phyloP scores from a whole-genome alignment of 2,329 filamentous ascomycete genomes.

The Epichloe gansuensis region DNA sequence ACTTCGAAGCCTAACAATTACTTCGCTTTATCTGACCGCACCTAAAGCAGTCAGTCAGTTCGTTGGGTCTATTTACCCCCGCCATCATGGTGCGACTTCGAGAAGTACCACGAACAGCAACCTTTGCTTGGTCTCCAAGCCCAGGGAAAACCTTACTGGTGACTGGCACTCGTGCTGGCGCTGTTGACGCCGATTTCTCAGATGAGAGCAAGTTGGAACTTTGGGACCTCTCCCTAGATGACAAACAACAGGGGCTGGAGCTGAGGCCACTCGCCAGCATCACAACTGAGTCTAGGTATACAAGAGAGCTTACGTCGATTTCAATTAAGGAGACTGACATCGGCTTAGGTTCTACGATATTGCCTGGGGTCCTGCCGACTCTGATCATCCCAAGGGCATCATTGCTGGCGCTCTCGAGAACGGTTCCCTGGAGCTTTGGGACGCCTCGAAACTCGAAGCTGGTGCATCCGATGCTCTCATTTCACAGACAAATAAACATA shows the following conservation, averaged over 20 bases:
- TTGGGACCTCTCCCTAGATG: constrained; percentile 83
- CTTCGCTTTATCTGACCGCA: constrained; percentile 4
- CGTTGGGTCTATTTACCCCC: constrained; percentile 11
- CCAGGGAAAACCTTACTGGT: constrained; percentile 68
- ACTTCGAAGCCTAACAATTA: neutral
- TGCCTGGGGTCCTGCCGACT: constrained; percentile 77
- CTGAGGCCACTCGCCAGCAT: constrained; percentile 76
- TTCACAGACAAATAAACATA: constrained; percentile 79
- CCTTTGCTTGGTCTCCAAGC: constrained; percentile 91
- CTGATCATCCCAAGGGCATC: constrained; percentile 69
- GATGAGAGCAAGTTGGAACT: constrained; percentile 93
- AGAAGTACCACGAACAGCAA: constrained; percentile 91
- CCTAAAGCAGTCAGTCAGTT: constrained; percentile 9
- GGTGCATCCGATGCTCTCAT: constrained; percentile 61
- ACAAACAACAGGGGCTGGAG: constrained; percentile 62
- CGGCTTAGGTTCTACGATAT: constrained; percentile 79
- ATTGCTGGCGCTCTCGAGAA: constrained; percentile 94
- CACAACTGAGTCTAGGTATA: constrained; percentile 76
- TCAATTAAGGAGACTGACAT: constrained; percentile 6
- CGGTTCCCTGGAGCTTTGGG: constrained; percentile 86
- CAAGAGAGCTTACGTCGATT: neutral
- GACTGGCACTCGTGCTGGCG: constrained; percentile 87
- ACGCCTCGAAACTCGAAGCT: constrained; percentile 56
- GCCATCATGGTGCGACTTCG: constrained; percentile 79
- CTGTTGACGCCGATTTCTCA: constrained; percentile 93